Evolutionary conservation across 495 filamentous ascomycete genomes (phyloP).

Genomic region (Trichoderma asperelloides): DNA sequence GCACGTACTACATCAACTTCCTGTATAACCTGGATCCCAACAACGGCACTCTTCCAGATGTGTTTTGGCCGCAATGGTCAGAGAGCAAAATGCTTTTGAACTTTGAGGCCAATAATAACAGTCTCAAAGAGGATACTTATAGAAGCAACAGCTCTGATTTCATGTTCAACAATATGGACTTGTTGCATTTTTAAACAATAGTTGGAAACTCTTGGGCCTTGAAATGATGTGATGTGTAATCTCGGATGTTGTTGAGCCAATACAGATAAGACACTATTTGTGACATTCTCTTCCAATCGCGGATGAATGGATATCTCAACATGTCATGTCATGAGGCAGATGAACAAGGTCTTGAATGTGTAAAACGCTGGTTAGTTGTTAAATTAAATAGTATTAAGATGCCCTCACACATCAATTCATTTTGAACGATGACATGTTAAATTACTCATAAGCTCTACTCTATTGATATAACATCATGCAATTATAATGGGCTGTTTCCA

Average conservation of each 20-base stretch:
- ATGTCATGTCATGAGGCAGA: too few species aligned
- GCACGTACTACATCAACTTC: conserved; percentile 58
- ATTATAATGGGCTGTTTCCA: too few species aligned
- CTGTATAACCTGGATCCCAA: conserved; percentile 59
- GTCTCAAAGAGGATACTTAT: conserved; percentile 54
- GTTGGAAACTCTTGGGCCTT: conserved; percentile 13
- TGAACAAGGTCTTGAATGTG: too few species aligned
- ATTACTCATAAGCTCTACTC: too few species aligned
- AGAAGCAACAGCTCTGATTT: conserved; percentile 39
- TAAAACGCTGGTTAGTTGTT: too few species aligned
- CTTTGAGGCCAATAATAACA: conserved; percentile 37
- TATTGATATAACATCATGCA: too few species aligned
- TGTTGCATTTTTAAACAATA: not conserved
- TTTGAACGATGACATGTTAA: too few species aligned
- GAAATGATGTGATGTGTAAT: not conserved
- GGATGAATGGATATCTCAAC: too few species aligned
- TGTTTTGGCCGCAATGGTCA: conserved; percentile 56
- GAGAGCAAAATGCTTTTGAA: conserved; percentile 46
- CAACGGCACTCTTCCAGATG: conserved; percentile 25
- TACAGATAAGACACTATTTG: not conserved
- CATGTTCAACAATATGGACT: conserved; percentile 34
- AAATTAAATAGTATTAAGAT: too few species aligned
- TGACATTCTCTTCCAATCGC: too few species aligned
- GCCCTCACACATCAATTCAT: too few species aligned
- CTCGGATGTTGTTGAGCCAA: not conserved